Percentiles rank a stretch among this genome's conserved stretches.
These are phyloP conservation scores for Aspergillus olivimuriae DNA, from an alignment of 495 filamentous ascomycete genomes.

Conservation along the genomic window DNA sequence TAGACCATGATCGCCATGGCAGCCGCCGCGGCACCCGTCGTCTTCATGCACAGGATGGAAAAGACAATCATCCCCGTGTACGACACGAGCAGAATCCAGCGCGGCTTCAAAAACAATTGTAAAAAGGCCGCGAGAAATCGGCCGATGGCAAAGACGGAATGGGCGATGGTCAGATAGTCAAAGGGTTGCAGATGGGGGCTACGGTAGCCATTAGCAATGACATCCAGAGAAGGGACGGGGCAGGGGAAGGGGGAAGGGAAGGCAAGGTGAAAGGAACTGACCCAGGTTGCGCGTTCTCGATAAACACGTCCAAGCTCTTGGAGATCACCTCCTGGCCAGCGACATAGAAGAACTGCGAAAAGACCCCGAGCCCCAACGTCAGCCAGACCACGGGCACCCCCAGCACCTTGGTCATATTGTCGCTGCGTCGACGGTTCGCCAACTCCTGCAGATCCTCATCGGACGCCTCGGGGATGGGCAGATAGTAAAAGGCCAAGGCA, in stretches of 20 bases:
- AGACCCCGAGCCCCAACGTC: conserved; percentile 50
- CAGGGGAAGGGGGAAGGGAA: neutral
- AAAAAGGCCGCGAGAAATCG: conserved; percentile 55
- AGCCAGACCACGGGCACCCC: conserved; percentile 49
- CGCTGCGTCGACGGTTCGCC: conserved; percentile 43
- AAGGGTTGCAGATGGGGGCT: conserved; percentile 27
- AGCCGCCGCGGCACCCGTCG: conserved; percentile 38
- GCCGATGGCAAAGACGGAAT: conserved; percentile 54
- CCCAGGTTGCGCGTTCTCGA: conserved; percentile 27
- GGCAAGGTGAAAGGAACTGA: conserved; percentile 23
- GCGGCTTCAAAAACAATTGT: conserved; percentile 53
- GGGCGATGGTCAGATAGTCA: conserved; percentile 47
- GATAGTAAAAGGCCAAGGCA: conserved; percentile 58
- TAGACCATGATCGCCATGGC: conserved; percentile 49
- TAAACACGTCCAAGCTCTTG: conserved; percentile 36
- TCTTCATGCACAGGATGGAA: conserved; percentile 48
- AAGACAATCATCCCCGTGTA: conserved; percentile 52
- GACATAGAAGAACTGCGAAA: conserved; percentile 60
- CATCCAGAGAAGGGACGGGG: no score
- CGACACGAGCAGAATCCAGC: conserved; percentile 53
- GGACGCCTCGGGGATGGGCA: conserved; percentile 60
- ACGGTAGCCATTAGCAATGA: neutral
- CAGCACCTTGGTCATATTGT: conserved; percentile 40
- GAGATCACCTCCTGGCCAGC: conserved; percentile 58
- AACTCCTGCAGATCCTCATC: conserved; percentile 56